Conservation (phyloP, 2,329 filamentous ascomycete genomes). For the Helminthosporium solani region DNA sequence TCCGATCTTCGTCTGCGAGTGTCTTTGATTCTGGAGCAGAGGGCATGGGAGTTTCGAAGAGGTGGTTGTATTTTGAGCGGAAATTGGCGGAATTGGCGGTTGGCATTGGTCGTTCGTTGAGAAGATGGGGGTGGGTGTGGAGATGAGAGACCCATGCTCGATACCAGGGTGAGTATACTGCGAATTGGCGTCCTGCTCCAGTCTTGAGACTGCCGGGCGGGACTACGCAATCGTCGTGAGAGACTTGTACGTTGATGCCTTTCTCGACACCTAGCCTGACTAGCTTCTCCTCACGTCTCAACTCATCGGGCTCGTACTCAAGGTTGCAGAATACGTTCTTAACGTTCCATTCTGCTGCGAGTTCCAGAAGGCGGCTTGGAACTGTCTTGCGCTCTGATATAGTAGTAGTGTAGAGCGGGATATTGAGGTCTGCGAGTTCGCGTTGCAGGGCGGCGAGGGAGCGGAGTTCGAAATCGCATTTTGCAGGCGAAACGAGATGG, state of each 20-base stretch:
- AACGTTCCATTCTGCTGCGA: constrained; percentile 70
- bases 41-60: constrained; percentile 37
- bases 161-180: constrained; percentile 84
- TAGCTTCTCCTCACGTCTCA: constrained; percentile 72
- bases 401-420: constrained; percentile 76
- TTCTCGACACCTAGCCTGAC: constrained; percentile 61
- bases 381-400: constrained; percentile 66
- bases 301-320: constrained; percentile 89
- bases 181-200: constrained; percentile 73
- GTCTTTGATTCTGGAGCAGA: constrained; percentile 61
- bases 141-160: constrained; percentile 72
- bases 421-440: constrained; percentile 66
- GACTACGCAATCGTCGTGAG: constrained; percentile 82
- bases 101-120: constrained; percentile 63
- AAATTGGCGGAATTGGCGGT: constrained; percentile 54
- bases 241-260: constrained; percentile 67
- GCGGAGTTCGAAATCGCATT: constrained; percentile 80
- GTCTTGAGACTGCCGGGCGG: constrained; percentile 67
- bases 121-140: constrained; percentile 66
- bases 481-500: constrained; percentile 69
- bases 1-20: constrained; percentile 45
- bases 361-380: constrained; percentile 60
- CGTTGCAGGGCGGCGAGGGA: constrained; percentile 64
- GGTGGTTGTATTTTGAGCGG: constrained; percentile 49
- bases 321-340: constrained; percentile 79